Conservation (phyloP, 202 grass and related monocot species). For the Carex arenaria region DNA sequence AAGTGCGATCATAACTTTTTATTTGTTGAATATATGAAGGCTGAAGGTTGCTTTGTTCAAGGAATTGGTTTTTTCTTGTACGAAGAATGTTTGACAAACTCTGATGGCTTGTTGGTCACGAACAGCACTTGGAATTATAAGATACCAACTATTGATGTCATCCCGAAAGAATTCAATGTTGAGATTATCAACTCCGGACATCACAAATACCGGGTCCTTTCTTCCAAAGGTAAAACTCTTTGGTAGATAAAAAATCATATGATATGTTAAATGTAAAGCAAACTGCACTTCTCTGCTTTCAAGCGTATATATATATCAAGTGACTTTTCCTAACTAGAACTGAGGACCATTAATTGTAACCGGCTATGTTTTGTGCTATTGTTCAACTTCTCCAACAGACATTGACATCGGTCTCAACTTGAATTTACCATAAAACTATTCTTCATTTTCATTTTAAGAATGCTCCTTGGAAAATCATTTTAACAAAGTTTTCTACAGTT, state of each 20-base stretch:
- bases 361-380: background rate
- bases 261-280: background rate
- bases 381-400: background rate
- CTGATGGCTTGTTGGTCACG: constrained; percentile 48
- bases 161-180: constrained; percentile 60
- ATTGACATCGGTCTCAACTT: background rate
- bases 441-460: background rate
- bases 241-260: background rate
- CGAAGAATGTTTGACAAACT: constrained; percentile 45
- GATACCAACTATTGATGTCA: constrained; percentile 64
- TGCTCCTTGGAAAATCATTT: background rate
- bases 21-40: constrained; percentile 10
- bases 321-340: background rate
- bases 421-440: background rate
- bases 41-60: constrained; percentile 76
- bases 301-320: background rate
- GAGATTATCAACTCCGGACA: constrained; percentile 56
- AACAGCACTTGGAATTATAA: constrained; percentile 70
- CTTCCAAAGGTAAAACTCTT: constrained; percentile 51
- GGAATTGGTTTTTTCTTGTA: constrained; percentile 63
- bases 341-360: background rate
- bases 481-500: background rate
- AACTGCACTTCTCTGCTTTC: background rate
- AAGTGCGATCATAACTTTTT: background rate
- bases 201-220: constrained; percentile 61